Base-by-base conservation (phyloP, 2,329 filamentous ascomycete species). In the Lecanicillium sp. region DNA sequence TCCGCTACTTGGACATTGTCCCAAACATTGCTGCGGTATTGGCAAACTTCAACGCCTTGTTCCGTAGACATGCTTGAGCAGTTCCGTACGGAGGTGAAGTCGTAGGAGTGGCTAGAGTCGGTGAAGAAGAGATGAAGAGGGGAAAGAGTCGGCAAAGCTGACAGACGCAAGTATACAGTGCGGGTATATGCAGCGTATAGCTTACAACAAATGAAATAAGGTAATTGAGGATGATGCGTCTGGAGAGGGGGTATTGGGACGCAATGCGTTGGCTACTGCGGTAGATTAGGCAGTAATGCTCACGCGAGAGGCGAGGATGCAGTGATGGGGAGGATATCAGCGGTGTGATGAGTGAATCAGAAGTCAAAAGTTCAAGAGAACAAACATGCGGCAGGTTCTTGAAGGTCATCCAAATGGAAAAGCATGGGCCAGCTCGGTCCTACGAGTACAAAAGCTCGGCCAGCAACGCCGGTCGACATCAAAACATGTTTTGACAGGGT, bases 251-350 rank as follows among this genome's bases (percentile, higher is more conserved):
- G n/a, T n/a, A 25, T 25, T 25, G 22, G 22, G 22, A 25, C 22
- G 22, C 22, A 25, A 25, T 11, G 22, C 7, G 22, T 25, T 7
- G 22, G 22, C 22, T 25, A 25, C 22, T 25, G 22, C 22, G 11
- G 35, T 40, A 7, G 13, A 31, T 40, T 33, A 35, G 38, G 38
- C 38, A 40, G 33, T 33, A 35, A 40, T 36, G 37, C 38, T 30
- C 29, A 34, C 33, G 20, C 13, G 22, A 25, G 22, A 25, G 22
- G 17, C 16, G 33, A 35, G 20, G 33, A 25, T 22, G 19, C 18
- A 25, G 29, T 9, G 37, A 39, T 39, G 37, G 33, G 34, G 37
- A 14, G 37, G 33, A 40, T 40, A 30, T 33, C 16, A 33, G 39
- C 29, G 29, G 39, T 41, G 38, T 36, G 16, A 33, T 19, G 20